Evolutionary conservation across 2,329 filamentous ascomycete genomes (phyloP), one percentile per base, ranked within the genome.

Genomic region (Hyphodiscus sp.): DNA sequence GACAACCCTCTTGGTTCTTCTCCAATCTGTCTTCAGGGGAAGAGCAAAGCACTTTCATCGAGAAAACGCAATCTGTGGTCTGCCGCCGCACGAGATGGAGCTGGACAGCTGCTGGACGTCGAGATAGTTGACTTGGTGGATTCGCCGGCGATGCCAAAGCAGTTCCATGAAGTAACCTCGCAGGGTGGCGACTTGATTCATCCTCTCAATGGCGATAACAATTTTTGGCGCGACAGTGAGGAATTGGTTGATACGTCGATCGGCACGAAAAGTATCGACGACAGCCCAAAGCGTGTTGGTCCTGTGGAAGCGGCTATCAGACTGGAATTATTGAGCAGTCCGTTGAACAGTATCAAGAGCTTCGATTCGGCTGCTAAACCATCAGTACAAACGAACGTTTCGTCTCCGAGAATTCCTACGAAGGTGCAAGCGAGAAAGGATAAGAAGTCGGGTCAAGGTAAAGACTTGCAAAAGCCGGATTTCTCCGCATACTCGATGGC

Each of bases 41-140:
- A 43, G 48, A 45, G 53, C 18, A 58, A 51, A 46, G 43, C 29
- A 33, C 26, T 45, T 19, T 18, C 44, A 9, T 38, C 53, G 45
- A 47, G 47, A 9, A 66, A 64, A 46, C 48, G 59, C 1, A 75
- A 78, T 51, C 73, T 94, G 1, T 95, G 90, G 90, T 75, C 77
- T 54, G 85, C 83, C 41, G 85, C 83, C 5, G 81, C 87, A 20
- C 77, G 89, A 58, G 83, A 89, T 63, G 71, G 72, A 0, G 78
- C 83, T 20, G 86, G 87, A 1, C 77, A 80, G 15, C 67, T 91
- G 2, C 73, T 88, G 49, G 79, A 85, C 50, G 47, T 65, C 49
- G 63, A 64, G 41, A 72, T 83, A 18, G 70, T 87, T 43, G 80
- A 89, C 51, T 68, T 87, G 18, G 73, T 74, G 5, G 72, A 78